phyloP scores from a whole-genome alignment of 2,329 filamentous ascomycete species.

The Trichophyton verrucosum region DNA sequence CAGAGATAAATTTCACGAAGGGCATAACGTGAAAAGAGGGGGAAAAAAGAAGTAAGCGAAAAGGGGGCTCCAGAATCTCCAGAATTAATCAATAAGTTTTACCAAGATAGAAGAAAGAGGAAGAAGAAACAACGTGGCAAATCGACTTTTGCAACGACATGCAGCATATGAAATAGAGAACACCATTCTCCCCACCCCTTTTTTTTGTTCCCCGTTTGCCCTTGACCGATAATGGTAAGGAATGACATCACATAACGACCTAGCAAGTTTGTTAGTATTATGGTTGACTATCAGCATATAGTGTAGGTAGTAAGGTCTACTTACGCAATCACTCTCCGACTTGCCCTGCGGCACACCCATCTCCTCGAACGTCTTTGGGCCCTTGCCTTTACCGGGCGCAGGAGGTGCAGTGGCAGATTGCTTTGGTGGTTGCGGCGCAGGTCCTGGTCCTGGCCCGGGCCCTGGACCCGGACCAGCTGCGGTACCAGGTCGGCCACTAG shows the following conservation, averaged over 20 bases:
- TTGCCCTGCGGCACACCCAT: slow-evolving; percentile 88
- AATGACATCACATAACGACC: slow-evolving; percentile 20
- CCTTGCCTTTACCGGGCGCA: slow-evolving; percentile 53
- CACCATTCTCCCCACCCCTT: not conserved
- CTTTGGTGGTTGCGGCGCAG: slow-evolving; percentile 7
- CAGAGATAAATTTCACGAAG: not conserved
- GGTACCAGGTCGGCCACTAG: not conserved
- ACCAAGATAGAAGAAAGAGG: not conserved
- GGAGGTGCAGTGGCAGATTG: slow-evolving; percentile 13
- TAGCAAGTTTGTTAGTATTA: slow-evolving; percentile 8
- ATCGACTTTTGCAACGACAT: slow-evolving; percentile 1
- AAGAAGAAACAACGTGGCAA: not conserved
- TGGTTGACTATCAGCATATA: not conserved
- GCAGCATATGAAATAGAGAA: not conserved
- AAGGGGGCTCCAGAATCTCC: not conserved
- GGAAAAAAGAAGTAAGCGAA: not conserved
- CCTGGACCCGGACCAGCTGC: no score
- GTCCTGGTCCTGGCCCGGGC: not conserved
- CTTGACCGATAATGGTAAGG: not conserved
- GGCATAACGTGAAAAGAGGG: not conserved
- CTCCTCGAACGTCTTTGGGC: slow-evolving; percentile 91
- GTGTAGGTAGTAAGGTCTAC: slow-evolving; percentile 18
- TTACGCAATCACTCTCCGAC: slow-evolving; percentile 81
- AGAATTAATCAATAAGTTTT: slow-evolving; percentile 1
- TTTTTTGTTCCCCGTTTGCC: not conserved